A percentile compares a stretch with the other conserved stretches of the same genome.
phyloP scores from a whole-genome alignment of 345 rosid genomes.

The Moricandia moricandioides region DNA sequence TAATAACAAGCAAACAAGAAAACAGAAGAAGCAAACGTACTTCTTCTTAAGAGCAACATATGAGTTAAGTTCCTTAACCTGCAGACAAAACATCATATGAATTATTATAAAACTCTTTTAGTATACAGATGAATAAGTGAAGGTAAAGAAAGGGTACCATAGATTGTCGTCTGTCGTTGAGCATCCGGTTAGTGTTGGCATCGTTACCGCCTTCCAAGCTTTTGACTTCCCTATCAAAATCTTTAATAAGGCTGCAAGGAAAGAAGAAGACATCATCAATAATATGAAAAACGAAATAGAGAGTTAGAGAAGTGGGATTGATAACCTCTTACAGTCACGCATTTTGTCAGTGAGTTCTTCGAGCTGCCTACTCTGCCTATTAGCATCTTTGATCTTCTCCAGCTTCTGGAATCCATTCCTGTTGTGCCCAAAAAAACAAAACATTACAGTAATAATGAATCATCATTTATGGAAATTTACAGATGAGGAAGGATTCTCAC shows the following conservation, averaged over 20 bases:
- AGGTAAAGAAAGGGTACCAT: slow-evolving; percentile 43
- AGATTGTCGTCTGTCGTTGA: slow-evolving; percentile 82
- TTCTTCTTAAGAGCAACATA: slow-evolving; percentile 75
- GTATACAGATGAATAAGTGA: neutral
- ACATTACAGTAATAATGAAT: neutral
- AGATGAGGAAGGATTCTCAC: slow-evolving; percentile 43
- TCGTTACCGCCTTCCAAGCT: slow-evolving; percentile 62
- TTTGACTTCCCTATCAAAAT: slow-evolving; percentile 80
- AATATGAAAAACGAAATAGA: too few relatives aligned
- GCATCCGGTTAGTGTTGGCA: slow-evolving; percentile 56
- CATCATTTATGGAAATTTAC: neutral
- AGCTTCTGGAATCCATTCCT: slow-evolving; percentile 95
- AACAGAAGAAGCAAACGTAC: slow-evolving; percentile 24
- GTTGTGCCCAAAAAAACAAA: neutral
- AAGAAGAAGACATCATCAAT: too few relatives aligned
- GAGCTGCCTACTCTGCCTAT: slow-evolving; percentile 84
- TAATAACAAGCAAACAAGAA: neutral
- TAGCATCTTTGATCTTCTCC: slow-evolving; percentile 91
- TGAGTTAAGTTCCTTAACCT: slow-evolving; percentile 80
- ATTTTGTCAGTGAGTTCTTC: slow-evolving; percentile 93
- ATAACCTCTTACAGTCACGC: slow-evolving; percentile 73
- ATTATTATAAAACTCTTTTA: too few relatives aligned
- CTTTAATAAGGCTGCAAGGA: slow-evolving; percentile 66
- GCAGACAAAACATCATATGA: slow-evolving; percentile 40
- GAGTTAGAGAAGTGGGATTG: too few relatives aligned